phyloP scores from a whole-genome alignment of 1,139 yeast genomes.

The Hansenula sp. region DNA sequence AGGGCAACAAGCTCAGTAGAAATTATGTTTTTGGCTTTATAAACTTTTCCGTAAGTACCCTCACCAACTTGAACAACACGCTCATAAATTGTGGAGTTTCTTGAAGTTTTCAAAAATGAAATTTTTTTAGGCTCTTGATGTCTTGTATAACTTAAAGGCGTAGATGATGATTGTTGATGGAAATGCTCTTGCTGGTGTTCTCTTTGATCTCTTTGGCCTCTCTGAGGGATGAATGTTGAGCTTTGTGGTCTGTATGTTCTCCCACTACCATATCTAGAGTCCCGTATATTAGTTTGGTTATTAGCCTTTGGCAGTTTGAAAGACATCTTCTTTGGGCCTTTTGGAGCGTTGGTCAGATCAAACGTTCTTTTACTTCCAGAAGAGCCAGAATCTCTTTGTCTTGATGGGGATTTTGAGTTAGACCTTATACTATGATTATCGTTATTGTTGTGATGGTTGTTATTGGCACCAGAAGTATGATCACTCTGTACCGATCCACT shows the following conservation, averaged over 20 bases:
- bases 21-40: slow-evolving; percentile 66
- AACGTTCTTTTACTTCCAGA: slow-evolving; percentile 4
- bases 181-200: too few species aligned
- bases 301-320: slow-evolving; percentile 13
- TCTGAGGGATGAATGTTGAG: not conserved
- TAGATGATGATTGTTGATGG: not conserved
- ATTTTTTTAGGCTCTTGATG: slow-evolving; percentile 3
- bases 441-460: not conserved
- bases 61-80: slow-evolving; percentile 61
- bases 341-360: slow-evolving; percentile 13
- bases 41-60: slow-evolving; percentile 78
- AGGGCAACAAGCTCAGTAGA: slow-evolving; percentile 77
- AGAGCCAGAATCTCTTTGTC: not conserved
- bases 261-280: slow-evolving; percentile 7
- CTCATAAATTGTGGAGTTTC: slow-evolving; percentile 25
- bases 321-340: slow-evolving; percentile 21
- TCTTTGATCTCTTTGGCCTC: not conserved
- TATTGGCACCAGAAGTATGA: too few species aligned
- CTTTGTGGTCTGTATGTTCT: slow-evolving; percentile 12
- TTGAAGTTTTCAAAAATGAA: slow-evolving; percentile 18
- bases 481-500: too few species aligned
- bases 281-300: not conserved
- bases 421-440: slow-evolving; percentile 1
- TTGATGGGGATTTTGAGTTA: slow-evolving; percentile 1
- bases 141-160: not conserved